Evolutionary conservation across 2,329 filamentous ascomycete species (phyloP), one percentile per base, ranked within the genome.

Genomic region (Sporothrix protearum): DNA sequence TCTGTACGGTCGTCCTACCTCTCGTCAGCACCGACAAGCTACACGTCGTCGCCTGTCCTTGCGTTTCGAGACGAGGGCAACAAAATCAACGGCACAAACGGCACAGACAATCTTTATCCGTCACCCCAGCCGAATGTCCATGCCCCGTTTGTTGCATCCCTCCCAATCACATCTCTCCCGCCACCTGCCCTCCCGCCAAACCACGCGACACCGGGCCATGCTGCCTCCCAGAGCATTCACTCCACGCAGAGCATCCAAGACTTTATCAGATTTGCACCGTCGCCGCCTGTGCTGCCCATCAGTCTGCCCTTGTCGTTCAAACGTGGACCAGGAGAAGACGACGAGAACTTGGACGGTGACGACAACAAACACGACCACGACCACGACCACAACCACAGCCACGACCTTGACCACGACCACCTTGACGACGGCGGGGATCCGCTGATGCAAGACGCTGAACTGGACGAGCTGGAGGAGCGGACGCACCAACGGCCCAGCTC

Each of bases 221-320:
- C 28, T 9, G 22, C 49, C 25, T 66, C 61, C 2, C 61, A 68
- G 59, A 73, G 73, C 66, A 73, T 75, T 25, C 74, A 73, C 9
- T 36, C 71, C 16, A 61, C 63, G 3, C 71, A 71, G 68, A 73
- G 73, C 69, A 73, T 75, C 33, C 74, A 73, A 47, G 73, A 75
- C 42, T 73, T 75, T 45, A 73, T 75, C 69, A 71, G 67, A 14
- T 74, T 74, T 51, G 70, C 69, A 28, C 72, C 72, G 2, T 74
- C 74, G 36, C 73, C 73, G 30, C 70, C 70, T 2, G 57, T 74
- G 66, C 72, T 71, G 28, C 71, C 74, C 1, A 73, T 75, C 45
- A 25, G 55, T 3, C 53, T 75, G 33, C 73, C 73, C 1, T 49
- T 70, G 33, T 73, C 73, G 14, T 70, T 70, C 7, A 59, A 53